Base-by-base conservation (phyloP, 2,329 filamentous ascomycete genomes). In the Aspergillus tubingensis region DNA sequence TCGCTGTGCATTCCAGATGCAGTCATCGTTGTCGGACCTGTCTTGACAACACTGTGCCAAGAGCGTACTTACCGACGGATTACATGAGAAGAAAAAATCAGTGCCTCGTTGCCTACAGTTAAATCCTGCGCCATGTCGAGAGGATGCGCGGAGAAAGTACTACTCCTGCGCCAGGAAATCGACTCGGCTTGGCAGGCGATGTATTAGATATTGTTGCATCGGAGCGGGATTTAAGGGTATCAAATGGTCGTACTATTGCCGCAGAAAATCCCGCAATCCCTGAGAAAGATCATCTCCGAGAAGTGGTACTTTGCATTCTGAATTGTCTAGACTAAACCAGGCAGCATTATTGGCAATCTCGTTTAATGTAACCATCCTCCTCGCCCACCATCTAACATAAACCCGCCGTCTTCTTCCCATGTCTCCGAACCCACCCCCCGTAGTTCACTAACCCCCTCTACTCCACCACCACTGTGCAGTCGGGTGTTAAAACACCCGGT, bases 331-430 rank as follows among this genome's bases (percentile, higher is more conserved):
- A 50, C 23, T 19, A 43, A 55, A n/a, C 39, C 15, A 55, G 53
- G 53, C 27, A 55, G 30, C 39, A 55, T 23, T 55, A 55, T 55
- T 55, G 51, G 52, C 44, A 53, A 8, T 51, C 17, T 41, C 10
- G n/a, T 19, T 13, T 15, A 17, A 32, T 44, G 23, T 17, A 23
- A 52, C 11, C 11, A 36, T 36, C 32, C 5, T 36, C 32, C 10
- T 36, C 10, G 10, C 32, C 32, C 32, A 36, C 32, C 32, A 15
- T 13, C 32, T 10, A 36, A 13, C 32, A 15, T 36, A 13, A 13
- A 13, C 11, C 32, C 11, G 2, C 32, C 32, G 11, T 36, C 32
- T 36, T 36, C 32, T 36, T 36, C 11, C 30, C 32, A 13, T 3
- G 11, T 36, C 11, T 11, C 32, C 32, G 11, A 36, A 36, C 11